Evolutionary conservation across 2,329 filamentous ascomycete genomes (phyloP).

Genomic region (Mycocentrospora acerina): DNA sequence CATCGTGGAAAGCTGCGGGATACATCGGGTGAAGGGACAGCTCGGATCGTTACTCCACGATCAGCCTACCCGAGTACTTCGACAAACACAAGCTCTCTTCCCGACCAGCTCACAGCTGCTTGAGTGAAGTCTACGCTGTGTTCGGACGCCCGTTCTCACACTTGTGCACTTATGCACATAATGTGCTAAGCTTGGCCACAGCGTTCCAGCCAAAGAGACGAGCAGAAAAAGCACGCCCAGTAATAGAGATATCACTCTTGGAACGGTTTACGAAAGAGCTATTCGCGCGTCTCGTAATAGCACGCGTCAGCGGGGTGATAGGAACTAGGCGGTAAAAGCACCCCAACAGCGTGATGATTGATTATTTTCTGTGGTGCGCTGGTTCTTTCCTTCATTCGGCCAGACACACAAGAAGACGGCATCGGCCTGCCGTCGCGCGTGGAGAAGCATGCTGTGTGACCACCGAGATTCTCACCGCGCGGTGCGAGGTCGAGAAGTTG

Average conservation of each 20-base stretch:
- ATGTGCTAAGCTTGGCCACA: conserved; percentile 20
- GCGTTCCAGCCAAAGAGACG: conserved; percentile 13
- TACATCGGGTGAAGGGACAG: conserved; percentile 18
- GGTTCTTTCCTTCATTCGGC: conserved; percentile 29
- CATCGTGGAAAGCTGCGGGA: conserved; percentile 25
- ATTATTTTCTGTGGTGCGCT: conserved; percentile 10
- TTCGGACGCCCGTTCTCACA: conserved; percentile 19
- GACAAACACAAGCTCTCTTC: too few relatives aligned
- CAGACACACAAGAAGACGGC: conserved; percentile 22
- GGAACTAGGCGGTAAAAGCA: conserved; percentile 17
- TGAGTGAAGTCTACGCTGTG: conserved; percentile 5
- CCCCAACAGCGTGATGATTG: conserved; percentile 16
- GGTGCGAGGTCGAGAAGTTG: conserved; percentile 20
- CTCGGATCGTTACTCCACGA: conserved; percentile 14
- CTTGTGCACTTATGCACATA: conserved; percentile 12
- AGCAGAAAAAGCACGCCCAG: conserved; percentile 9
- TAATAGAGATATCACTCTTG: conserved; percentile 11
- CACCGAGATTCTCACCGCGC: conserved; percentile 30
- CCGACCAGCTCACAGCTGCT: too few relatives aligned
- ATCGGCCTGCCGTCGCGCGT: conserved; percentile 18
- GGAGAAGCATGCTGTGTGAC: conserved; percentile 27
- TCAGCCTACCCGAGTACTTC: conserved; percentile 15
- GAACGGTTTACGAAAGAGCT: conserved; percentile 30
- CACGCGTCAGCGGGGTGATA: conserved; percentile 19
- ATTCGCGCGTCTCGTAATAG: conserved; percentile 27